Evolutionary conservation across 805 yeast genomes (phyloP), one percentile per base, ranked within the genome.

Genomic region (Teunomyces funiuensis): DNA sequence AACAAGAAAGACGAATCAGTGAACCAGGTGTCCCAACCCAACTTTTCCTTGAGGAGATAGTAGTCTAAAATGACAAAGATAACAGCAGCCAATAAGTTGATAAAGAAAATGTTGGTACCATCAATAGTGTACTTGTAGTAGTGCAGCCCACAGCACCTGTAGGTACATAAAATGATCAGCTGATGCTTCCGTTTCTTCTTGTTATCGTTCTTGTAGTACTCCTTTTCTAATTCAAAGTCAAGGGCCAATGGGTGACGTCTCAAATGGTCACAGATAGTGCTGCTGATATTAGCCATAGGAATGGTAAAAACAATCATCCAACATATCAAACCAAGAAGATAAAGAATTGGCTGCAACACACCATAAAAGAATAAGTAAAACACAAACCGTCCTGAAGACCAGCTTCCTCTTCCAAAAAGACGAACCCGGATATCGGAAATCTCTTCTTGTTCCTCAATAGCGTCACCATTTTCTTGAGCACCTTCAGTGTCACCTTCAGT

Each of bases 91-190:
- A 88, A 74, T 63, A 93, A 67, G 57, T 93, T 93, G 66, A 93
- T 82, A 59, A 93, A 85, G 52, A 93, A 86, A 42, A 91, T 85
- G 61, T 93, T 91, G 2, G 97, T 90, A 45, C 99, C 99, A 50
- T 88, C 97, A 36, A 93, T 87, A 0, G 99, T 93, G 63, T 87
- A 90, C 69, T 93, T 93, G 71, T 90, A 93, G 65, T 93, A 93
- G 60, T 89, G 96, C 60, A 80, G 75, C 1, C 98, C 98, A 49
- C 88, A 81, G 42, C 95, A 88, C 56, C 98, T 78, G 65, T 88
- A 91, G 1, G 98, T 90, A 64, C 97, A 89, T 29, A 93, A 71
- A 37, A 93, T 63, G 42, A 93, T 80, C 17, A 80, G 66, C 50
- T 76, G 80, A 53, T 79, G 75, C 51, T 61, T 52, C 37, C 57